Evolutionary conservation across 768 basidiomycete genomes (phyloP), one percentile per base, ranked within the genome.

Genomic region (Naganishia vishniacii): DNA sequence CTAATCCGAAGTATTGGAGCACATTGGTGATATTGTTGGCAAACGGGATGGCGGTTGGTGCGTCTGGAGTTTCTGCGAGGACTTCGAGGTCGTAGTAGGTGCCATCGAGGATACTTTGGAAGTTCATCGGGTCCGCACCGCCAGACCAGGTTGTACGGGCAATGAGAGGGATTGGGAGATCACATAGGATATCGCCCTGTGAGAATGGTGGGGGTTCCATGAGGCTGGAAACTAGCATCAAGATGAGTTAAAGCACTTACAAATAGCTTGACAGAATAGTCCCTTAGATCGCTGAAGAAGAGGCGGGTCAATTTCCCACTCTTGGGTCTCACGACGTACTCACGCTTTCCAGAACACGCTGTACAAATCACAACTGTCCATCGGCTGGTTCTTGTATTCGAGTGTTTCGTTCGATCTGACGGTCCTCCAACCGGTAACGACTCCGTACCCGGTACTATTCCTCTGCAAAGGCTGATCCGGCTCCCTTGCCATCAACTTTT

Each of bases 361-460:
- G 42, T 49, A 49, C 4, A 49, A 5, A 20, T 49, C 48, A 25
- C 48, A 49, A 15, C 7, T 26, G 13, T 49, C 48, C 23, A 49
- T 7, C 31, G 48, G 48, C 48, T 28, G 48, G 23, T 49, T 49
- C 48, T 49, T 49, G 23, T 49, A 49, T 20, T 13, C 48, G 18
- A 49, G 48, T 13, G 48, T 49, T 28, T 32, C 48, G 20, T 49
- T 49, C 26, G 48, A 8, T 28, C 48, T 49, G 13, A 32, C 31
- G 11, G 48, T 49, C 48, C 28, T 49, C 48, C 48, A 49, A 13
- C 48, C 48, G 48, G 48, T 32, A 13, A 32, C 48, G 48, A 32
- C 31, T 4, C 48, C 48, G 28, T 28, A 49, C 8, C 31, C 48
- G 18, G 48, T 32, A 20, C 28, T 49, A 25, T 28, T 49, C 42